These are phyloP conservation scores for Cyclanthera cordifolia DNA, from an alignment of 306 rosid species.

Conservation along the genomic window DNA sequence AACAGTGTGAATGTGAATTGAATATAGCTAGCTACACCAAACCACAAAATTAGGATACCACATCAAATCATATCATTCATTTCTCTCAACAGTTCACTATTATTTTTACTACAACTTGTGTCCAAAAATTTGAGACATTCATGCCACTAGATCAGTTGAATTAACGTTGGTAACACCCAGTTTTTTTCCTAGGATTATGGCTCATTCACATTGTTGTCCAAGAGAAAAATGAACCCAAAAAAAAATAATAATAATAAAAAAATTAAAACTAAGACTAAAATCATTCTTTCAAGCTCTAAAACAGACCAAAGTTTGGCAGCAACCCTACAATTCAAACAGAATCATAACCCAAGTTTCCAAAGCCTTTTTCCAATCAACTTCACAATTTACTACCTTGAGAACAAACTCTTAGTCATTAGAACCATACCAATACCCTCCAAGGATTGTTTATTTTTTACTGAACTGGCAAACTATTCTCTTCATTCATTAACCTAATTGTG, in stretches of 20 bases:
- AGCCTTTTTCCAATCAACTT: not conserved
- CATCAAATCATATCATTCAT: not conserved
- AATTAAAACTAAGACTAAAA: not conserved
- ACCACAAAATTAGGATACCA: not conserved
- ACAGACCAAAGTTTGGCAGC: not conserved
- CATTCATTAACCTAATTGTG: not conserved
- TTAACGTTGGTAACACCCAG: not conserved
- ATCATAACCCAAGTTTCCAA: not conserved
- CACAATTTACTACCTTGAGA: not conserved
- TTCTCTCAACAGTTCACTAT: not conserved
- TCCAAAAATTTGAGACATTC: not conserved
- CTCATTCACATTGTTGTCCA: slow-evolving; percentile 3
- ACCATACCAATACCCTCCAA: not conserved
- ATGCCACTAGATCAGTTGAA: not conserved
- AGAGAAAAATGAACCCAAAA: not conserved
- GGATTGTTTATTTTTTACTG: not conserved
- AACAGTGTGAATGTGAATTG: too few relatives aligned
- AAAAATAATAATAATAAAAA: not conserved
- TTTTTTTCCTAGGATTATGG: not conserved
- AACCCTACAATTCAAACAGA: not conserved
- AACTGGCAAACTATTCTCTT: not conserved
- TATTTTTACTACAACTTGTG: not conserved
- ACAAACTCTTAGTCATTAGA: not conserved
- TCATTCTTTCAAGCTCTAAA: not conserved
- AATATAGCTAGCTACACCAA: not conserved